Evolutionary conservation across 148 eudicot species (phyloP).

Genomic region (Spergularia marina): DNA sequence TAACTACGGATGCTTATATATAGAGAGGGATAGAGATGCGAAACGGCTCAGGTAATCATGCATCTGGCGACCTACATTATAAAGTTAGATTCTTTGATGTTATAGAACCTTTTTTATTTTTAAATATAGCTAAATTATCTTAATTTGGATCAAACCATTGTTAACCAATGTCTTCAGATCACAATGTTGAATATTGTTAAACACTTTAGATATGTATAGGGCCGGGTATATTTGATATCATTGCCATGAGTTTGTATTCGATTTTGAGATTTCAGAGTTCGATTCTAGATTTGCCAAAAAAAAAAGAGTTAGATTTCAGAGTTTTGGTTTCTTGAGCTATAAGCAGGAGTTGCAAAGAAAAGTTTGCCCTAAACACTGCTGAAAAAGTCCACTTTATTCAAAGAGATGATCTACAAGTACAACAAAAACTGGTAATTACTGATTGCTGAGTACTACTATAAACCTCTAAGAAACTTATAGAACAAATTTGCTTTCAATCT

Average conservation of each 20-base stretch:
- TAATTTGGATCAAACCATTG: slow-evolving; percentile 2
- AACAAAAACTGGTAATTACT: too few species aligned
- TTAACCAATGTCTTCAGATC: background rate
- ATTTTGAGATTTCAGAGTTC: background rate
- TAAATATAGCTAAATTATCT: background rate
- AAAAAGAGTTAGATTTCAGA: background rate
- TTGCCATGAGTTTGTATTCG: background rate
- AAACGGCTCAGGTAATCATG: background rate
- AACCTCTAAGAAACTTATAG: too few species aligned
- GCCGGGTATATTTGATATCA: background rate
- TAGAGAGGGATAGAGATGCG: background rate
- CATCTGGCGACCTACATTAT: slow-evolving; percentile 1
- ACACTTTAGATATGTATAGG: background rate
- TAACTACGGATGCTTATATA: slow-evolving; percentile 11
- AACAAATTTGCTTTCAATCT: too few species aligned
- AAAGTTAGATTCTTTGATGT: background rate
- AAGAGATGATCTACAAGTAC: too few species aligned
- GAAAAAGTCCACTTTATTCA: too few species aligned
- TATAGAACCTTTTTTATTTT: background rate
- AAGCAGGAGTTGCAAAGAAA: too few species aligned
- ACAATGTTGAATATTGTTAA: background rate
- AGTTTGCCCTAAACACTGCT: too few species aligned
- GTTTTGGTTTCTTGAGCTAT: background rate
- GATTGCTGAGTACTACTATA: too few species aligned
- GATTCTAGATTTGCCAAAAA: background rate